A percentile compares a stretch with the other conserved stretches of the same genome.
phyloP scores from a whole-genome alignment of 768 basidiomycete genomes.

The Panaeolus papilionaceus region DNA sequence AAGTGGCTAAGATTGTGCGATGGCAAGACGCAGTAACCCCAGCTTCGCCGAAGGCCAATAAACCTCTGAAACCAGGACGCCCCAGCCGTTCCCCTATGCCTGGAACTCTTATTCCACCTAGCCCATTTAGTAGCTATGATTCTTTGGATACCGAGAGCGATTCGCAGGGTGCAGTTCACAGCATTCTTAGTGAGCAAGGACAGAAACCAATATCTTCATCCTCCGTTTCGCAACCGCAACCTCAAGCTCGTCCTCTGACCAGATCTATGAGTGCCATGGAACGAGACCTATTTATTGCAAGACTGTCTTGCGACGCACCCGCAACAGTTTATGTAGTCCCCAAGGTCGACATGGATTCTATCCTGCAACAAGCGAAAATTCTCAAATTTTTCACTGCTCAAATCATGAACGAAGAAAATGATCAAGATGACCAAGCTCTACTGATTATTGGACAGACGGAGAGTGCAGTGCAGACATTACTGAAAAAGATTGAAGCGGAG shows the following conservation, averaged over 20 bases:
- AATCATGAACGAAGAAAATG: constrained; percentile 42
- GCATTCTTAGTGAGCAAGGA: constrained; percentile 21
- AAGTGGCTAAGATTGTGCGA: constrained; percentile 38
- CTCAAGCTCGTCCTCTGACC: constrained; percentile 37
- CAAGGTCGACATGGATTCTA: constrained; percentile 46
- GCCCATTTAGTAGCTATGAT: constrained; percentile 29
- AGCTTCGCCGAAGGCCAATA: constrained; percentile 27
- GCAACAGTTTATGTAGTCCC: constrained; percentile 59
- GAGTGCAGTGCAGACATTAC: constrained; percentile 49
- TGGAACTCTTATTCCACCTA: constrained; percentile 58
- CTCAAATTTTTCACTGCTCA: constrained; percentile 51
- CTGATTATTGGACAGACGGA: constrained; percentile 60
- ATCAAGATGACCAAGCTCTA: constrained; percentile 44
- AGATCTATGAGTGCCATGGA: constrained; percentile 61
- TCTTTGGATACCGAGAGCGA: not conserved
- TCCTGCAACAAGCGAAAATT: constrained; percentile 46
- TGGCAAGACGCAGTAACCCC: constrained; percentile 39
- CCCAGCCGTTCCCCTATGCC: constrained; percentile 56
- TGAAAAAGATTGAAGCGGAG: constrained; percentile 39
- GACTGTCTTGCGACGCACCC: constrained; percentile 46
- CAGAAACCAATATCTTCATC: constrained; percentile 17
- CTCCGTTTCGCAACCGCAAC: constrained; percentile 17
- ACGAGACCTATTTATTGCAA: constrained; percentile 55
- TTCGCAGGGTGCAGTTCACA: constrained; percentile 3
- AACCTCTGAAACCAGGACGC: constrained; percentile 28